Percentiles rank a stretch among this genome's conserved stretches.
Conservation (phyloP, 2,329 filamentous ascomycete species). For the Trichoderma cornu-damae region DNA sequence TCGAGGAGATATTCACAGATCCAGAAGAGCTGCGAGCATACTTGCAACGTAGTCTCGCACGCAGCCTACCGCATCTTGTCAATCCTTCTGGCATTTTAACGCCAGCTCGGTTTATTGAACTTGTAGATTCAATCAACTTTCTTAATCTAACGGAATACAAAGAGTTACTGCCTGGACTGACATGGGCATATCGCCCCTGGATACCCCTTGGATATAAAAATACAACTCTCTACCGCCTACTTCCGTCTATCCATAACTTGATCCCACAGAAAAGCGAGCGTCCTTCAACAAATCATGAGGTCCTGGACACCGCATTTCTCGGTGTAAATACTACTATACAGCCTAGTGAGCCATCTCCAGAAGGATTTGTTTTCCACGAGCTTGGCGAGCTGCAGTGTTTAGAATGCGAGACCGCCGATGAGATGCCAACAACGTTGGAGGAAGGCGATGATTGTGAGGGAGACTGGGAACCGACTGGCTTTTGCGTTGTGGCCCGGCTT, state of each 20-base stretch:
- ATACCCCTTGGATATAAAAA: slow-evolving; percentile 6
- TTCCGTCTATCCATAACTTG: background rate
- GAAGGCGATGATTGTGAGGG: background rate
- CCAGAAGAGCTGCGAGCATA: background rate
- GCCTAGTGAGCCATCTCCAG: slow-evolving; percentile 1
- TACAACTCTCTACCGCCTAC: slow-evolving; percentile 5
- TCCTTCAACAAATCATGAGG: background rate
- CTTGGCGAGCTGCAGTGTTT: slow-evolving; percentile 8
- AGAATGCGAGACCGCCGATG: background rate
- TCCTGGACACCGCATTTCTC: background rate
- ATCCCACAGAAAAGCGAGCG: background rate
- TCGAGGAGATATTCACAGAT: background rate
- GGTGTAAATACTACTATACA: slow-evolving; percentile 1
- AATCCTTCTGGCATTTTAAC: background rate
- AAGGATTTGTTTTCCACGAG: slow-evolving; percentile 11
- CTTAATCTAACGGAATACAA: background rate
- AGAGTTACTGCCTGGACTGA: background rate
- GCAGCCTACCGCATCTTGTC: background rate
- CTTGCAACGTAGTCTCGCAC: background rate
- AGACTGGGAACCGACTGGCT: background rate
- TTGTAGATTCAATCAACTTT: slow-evolving; percentile 6
- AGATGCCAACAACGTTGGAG: background rate
- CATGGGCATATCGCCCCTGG: slow-evolving; percentile 1
- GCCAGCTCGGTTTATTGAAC: background rate
- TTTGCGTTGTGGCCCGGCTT: slow-evolving; percentile 1